Evolutionary conservation across 179 eudicot species (phyloP), one percentile per base, ranked within the genome.

Genomic region (Dionaea muscipula): DNA sequence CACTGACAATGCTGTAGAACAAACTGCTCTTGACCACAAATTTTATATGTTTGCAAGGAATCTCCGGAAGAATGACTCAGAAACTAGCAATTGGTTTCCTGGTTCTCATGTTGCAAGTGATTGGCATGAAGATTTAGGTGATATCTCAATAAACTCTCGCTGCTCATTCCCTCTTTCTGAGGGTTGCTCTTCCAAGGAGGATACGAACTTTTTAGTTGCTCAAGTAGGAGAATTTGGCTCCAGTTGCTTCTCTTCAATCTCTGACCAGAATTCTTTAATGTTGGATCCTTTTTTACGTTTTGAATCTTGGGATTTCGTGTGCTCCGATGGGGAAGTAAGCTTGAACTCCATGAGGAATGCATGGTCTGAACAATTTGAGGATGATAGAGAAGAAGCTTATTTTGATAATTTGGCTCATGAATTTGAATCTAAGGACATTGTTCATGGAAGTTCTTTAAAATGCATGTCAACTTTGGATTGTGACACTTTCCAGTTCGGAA

Each of bases 1-100:
- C 60, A 73, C 62, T 64, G 65, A 51, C 60, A 74, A 62, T 64
- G 28, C 65, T 63, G 39, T 57, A 55, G 56, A 60, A 41, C 14
- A 55, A 17, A 67, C 72, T 62, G 55, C 59, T 22, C 28, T 26
- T 50, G 33, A 56, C 53, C 65, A 47, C 57, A 64, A 44, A 14
- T 47, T 52, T 48, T 70, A 61, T 64, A 53, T 26, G 45, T 41
- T 53, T 56, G 59, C 45, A 54, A 54, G 61, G 69, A 56, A 52
- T 39, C 65, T 49, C 47, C 50, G 59, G 69, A 55, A 47, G 16
- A 58, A 63, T 54, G 73, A 59, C 14, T 55, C 21, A 40, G 63
- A 55, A 55, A 67, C 50, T 64, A 15, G 13, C 41, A 54, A 70
- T 68, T 55, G 60, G 40, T 54, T 64, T 50, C 67, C 59, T 17